These are phyloP conservation scores for Flaveria ramosissima DNA, from an alignment of 129 eudicot species.

Conservation along the genomic window DNA sequence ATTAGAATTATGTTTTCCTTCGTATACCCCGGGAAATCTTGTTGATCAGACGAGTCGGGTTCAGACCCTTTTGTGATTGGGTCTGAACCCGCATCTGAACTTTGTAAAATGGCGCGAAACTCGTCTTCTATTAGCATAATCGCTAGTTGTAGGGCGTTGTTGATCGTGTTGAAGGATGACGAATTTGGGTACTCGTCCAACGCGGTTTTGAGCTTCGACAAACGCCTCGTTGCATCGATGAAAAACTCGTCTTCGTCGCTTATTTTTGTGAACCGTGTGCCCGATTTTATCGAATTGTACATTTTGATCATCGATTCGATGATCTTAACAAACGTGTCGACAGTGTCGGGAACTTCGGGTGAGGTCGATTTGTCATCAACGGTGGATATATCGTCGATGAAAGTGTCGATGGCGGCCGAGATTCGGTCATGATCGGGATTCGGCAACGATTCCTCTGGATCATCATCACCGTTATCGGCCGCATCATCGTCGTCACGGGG, in stretches of 20 bases:
- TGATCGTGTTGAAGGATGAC: slow-evolving; percentile 36
- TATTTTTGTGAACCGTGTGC: slow-evolving; percentile 36
- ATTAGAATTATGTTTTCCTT: slow-evolving; percentile 40
- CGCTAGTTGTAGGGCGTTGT: slow-evolving; percentile 51
- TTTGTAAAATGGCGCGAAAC: slow-evolving; percentile 53
- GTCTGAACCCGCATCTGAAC: slow-evolving; percentile 23
- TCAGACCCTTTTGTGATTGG: slow-evolving; percentile 21
- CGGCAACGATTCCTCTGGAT: slow-evolving; percentile 7
- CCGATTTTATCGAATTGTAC: slow-evolving; percentile 30
- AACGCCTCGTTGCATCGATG: slow-evolving; percentile 39
- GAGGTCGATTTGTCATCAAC: slow-evolving; percentile 40
- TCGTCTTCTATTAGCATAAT: slow-evolving; percentile 68
- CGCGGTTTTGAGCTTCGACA: slow-evolving; percentile 45
- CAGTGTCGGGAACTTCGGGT: slow-evolving; percentile 43
- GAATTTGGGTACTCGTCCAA: slow-evolving; percentile 46
- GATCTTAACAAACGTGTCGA: slow-evolving; percentile 44
- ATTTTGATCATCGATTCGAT: slow-evolving; percentile 47
- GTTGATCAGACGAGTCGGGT: not conserved
- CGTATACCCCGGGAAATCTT: slow-evolving; percentile 42
- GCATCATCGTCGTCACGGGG: not conserved
- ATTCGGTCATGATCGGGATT: slow-evolving; percentile 30
- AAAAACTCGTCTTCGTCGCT: slow-evolving; percentile 48
- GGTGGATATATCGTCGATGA: slow-evolving; percentile 37
- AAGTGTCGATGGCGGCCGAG: slow-evolving; percentile 40
- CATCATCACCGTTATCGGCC: not conserved